A percentile compares a stretch with the other conserved stretches of the same genome.
phyloP scores from a whole-genome alignment of 345 rosid genomes.

The Salix purpurea region DNA sequence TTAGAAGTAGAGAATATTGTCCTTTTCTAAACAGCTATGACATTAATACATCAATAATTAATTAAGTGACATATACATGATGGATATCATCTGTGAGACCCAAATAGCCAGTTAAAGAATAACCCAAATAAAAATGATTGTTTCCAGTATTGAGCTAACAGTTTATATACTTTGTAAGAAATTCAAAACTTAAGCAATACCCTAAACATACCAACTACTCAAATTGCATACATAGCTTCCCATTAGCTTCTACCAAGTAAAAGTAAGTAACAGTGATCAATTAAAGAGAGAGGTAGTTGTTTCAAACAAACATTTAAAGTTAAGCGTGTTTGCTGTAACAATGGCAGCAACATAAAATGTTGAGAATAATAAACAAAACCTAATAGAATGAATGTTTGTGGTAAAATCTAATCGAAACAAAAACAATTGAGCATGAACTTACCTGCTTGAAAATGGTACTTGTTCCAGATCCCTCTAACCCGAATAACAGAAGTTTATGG shows the following conservation, averaged over 20 bases:
- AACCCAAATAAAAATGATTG: neutral
- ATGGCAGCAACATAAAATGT: neutral
- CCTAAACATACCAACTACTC: neutral
- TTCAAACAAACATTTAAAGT: neutral
- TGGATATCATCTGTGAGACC: neutral
- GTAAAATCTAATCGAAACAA: neutral
- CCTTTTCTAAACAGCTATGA: neutral
- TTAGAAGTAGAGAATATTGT: neutral
- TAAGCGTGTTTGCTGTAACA: neutral
- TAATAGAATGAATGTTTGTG: neutral
- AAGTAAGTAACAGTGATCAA: neutral
- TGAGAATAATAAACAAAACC: neutral
- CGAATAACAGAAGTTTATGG: slow-evolving; percentile 54
- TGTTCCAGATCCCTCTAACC: slow-evolving; percentile 57
- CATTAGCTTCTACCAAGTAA: neutral
- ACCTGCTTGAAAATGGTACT: slow-evolving; percentile 70
- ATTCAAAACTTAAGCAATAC: neutral
- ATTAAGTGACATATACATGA: neutral
- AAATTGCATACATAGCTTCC: neutral
- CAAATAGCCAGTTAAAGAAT: neutral
- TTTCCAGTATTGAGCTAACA: neutral
- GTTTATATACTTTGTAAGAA: neutral
- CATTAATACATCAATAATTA: neutral
- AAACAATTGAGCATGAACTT: neutral
- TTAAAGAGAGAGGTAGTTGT: neutral